Evolutionary conservation across 345 rosid genomes (phyloP).

Genomic region (Syzygium jambos): DNA sequence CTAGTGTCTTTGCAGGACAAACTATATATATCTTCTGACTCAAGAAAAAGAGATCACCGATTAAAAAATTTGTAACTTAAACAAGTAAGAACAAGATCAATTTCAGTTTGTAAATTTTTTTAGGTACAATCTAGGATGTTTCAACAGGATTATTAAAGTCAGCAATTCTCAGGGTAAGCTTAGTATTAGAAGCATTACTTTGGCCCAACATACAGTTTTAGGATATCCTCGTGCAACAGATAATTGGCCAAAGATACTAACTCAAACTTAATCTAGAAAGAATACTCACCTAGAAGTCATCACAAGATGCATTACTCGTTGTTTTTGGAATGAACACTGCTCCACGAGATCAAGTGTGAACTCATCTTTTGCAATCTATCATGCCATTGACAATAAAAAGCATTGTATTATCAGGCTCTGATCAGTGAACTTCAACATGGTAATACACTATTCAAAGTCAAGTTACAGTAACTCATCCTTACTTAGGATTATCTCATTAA

Average conservation of each 20-base stretch:
- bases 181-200: not conserved
- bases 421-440: not conserved
- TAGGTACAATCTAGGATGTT: not conserved
- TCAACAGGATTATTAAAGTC: not conserved
- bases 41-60: not conserved
- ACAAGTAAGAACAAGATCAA: not conserved
- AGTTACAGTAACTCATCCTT: not conserved
- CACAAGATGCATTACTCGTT: slow-evolving; percentile 88
- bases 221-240: not conserved
- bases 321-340: slow-evolving; percentile 97
- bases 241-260: not conserved
- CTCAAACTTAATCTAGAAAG: not conserved
- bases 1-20: not conserved
- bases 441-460: not conserved
- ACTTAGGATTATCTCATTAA: not conserved
- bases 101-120: not conserved
- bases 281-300: slow-evolving; percentile 71
- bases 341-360: slow-evolving; percentile 99
- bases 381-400: slow-evolving; percentile 1
- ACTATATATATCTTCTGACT: not conserved
- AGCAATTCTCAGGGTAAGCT: not conserved
- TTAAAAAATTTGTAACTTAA: not conserved
- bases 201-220: not conserved
- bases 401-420: not conserved
- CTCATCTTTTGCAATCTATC: slow-evolving; percentile 84